Conservation (phyloP, 75 land plant species). For the Selaginella moellendorffii region DNA sequence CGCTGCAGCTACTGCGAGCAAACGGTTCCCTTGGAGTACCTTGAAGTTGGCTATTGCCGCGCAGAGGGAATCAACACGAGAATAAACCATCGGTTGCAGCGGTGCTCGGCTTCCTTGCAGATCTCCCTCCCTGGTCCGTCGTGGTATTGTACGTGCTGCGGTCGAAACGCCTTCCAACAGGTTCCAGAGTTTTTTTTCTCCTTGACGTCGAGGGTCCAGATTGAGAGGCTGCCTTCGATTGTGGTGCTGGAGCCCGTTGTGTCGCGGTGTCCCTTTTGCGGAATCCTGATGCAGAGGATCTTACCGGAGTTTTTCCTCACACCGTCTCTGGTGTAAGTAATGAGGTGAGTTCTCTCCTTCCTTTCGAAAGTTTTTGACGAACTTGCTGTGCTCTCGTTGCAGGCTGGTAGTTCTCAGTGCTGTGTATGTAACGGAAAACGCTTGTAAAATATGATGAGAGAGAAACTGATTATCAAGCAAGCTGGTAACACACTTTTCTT, state of each 20-base stretch:
- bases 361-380: too few species aligned
- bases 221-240: constrained; percentile 8
- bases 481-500: too few species aligned
- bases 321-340: constrained; percentile 8
- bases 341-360: neutral
- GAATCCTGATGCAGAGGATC: constrained; percentile 49
- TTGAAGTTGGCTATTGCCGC: constrained; percentile 13
- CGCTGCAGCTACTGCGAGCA: constrained; percentile 17
- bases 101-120: constrained; percentile 64
- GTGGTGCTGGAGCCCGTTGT: constrained; percentile 6
- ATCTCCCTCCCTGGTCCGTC: constrained; percentile 35
- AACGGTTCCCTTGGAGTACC: constrained; percentile 13
- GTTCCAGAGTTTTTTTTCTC: constrained; percentile 42
- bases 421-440: too few species aligned
- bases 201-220: constrained; percentile 17
- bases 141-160: constrained; percentile 74
- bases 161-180: constrained; percentile 31
- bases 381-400: too few species aligned
- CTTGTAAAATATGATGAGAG: too few species aligned
- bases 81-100: constrained; percentile 32
- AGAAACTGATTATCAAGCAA: too few species aligned
- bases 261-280: constrained; percentile 71
- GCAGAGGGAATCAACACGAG: constrained; percentile 7
- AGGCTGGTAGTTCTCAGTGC: too few species aligned
- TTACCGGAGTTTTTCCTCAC: constrained; percentile 36